Evolutionary conservation across 2,329 filamentous ascomycete genomes (phyloP).

Genomic region (Colletotrichum tropicicola): DNA sequence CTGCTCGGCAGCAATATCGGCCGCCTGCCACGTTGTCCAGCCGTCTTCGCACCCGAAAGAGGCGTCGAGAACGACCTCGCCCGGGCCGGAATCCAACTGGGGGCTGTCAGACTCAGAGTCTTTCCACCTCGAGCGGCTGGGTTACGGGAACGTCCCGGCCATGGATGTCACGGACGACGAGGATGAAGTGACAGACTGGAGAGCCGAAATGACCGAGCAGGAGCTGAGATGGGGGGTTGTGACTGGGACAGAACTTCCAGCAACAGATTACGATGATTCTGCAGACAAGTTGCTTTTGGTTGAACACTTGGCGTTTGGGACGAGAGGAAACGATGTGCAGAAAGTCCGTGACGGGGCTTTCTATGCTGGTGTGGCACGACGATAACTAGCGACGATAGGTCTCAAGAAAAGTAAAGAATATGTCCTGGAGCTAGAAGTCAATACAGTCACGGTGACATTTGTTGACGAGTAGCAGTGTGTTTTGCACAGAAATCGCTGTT

Average conservation of each 20-base stretch:
- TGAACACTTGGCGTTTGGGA: background rate
- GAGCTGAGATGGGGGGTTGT: background rate
- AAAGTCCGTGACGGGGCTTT: background rate
- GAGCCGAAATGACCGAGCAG: background rate
- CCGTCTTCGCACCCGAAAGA: background rate
- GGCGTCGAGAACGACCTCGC: background rate
- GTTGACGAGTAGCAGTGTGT: background rate
- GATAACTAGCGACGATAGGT: background rate
- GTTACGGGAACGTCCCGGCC: background rate
- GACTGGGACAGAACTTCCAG: background rate
- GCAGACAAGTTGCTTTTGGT: background rate
- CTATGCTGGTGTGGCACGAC: background rate
- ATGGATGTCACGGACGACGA: background rate
- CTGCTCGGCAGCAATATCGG: conserved; percentile 6
- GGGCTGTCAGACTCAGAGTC: background rate
- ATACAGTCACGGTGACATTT: too few species aligned
- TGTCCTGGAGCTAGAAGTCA: too few species aligned
- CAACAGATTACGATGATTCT: background rate
- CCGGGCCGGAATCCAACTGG: background rate
- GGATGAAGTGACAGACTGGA: background rate
- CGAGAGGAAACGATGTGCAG: background rate
- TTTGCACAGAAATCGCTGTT: background rate
- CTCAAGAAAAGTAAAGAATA: background rate
- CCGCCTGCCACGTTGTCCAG: background rate
- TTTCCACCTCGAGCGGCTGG: background rate